Conservation (phyloP, 805 yeast genomes). For the Candida maltosa region DNA sequence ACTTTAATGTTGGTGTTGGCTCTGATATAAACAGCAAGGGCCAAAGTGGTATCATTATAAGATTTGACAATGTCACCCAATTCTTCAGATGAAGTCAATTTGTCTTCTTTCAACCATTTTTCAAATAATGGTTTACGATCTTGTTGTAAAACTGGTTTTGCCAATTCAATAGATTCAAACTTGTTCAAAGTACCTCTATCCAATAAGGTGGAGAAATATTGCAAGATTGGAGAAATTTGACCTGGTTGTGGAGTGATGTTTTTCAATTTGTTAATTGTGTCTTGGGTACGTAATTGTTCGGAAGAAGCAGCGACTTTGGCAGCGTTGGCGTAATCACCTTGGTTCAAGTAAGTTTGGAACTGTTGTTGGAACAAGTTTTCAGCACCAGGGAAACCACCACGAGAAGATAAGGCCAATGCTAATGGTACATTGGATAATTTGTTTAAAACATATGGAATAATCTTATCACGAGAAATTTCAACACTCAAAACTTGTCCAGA, state of each 20-base stretch:
- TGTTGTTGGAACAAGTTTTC: constrained; percentile 88
- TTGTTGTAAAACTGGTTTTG: constrained; percentile 92
- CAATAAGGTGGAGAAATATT: constrained; percentile 84
- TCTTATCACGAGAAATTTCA: constrained; percentile 77
- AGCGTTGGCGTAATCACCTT: constrained; percentile 87
- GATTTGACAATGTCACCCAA: constrained; percentile 95
- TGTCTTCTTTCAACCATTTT: constrained; percentile 95
- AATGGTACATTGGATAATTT: constrained; percentile 82
- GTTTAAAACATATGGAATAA: constrained; percentile 85
- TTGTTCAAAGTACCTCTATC: constrained; percentile 92
- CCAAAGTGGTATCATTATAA: constrained; percentile 71
- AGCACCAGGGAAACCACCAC: constrained; percentile 98
- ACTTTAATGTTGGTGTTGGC: constrained; percentile 84
- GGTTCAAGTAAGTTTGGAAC: constrained; percentile 77
- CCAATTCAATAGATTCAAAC: constrained; percentile 91
- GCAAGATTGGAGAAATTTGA: constrained; percentile 88
- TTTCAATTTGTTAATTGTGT: constrained; percentile 89
- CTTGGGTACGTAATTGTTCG: constrained; percentile 88
- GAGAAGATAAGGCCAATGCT: constrained; percentile 84
- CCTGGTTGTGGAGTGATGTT: constrained; percentile 91
- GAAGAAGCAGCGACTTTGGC: constrained; percentile 97
- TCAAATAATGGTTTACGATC: constrained; percentile 91
- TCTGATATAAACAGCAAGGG: constrained; percentile 86
- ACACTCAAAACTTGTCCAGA: constrained; percentile 94
- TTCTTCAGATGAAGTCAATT: constrained; percentile 92